These are phyloP conservation scores for Phialocephala subalpina DNA, from an alignment of 2,329 filamentous ascomycete genomes.

Conservation along the genomic window DNA sequence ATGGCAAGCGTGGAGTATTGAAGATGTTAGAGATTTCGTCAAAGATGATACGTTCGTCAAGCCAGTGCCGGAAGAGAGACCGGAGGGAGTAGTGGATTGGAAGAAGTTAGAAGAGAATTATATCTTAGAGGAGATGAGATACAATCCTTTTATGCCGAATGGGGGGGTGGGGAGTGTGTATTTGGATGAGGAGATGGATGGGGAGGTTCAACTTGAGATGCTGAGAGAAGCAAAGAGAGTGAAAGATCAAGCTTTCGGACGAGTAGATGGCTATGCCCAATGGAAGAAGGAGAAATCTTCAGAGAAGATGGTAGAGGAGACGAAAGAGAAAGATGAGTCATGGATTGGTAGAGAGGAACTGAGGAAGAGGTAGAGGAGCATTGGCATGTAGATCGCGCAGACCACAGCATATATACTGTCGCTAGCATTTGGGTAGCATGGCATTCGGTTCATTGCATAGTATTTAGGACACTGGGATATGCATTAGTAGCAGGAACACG, in stretches of 20 bases:
- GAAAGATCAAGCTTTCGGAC: not conserved
- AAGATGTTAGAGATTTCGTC: slow-evolving; percentile 25
- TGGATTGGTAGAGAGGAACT: not conserved
- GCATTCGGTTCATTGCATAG: not conserved
- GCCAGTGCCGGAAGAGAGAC: slow-evolving; percentile 33
- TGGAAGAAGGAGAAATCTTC: not conserved
- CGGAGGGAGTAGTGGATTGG: slow-evolving; percentile 37
- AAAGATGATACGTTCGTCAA: slow-evolving; percentile 35
- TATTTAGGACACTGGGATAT: not conserved
- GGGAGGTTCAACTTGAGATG: not conserved
- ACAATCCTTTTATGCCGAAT: slow-evolving; percentile 4
- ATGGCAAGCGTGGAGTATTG: slow-evolving; percentile 24
- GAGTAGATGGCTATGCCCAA: not conserved
- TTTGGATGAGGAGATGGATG: not conserved
- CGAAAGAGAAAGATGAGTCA: not conserved
- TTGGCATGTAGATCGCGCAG: too few species aligned
- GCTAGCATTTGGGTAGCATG: not conserved
- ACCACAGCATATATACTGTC: not conserved
- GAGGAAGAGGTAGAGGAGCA: not conserved
- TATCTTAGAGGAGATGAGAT: slow-evolving; percentile 22
- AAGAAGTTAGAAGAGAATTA: slow-evolving; percentile 31
- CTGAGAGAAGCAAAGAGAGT: not conserved
- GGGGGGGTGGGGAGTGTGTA: not conserved
- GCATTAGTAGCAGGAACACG: too few species aligned
- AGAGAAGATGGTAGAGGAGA: not conserved